phyloP scores from a whole-genome alignment of 2,329 filamentous ascomycete genomes.

The Chaetomium globosum region DNA sequence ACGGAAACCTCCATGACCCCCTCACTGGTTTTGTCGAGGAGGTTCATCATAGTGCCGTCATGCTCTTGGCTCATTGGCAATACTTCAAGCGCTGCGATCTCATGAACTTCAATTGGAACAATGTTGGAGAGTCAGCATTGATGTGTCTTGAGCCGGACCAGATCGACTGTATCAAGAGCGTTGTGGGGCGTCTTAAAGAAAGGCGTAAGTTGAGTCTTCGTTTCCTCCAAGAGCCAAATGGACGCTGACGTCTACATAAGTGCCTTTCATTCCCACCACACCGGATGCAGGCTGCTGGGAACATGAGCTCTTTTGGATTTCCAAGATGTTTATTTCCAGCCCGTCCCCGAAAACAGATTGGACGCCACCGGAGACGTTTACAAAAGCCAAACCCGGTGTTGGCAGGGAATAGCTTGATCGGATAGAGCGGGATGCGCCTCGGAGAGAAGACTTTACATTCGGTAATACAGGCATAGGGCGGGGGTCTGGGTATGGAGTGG shows the following conservation, averaged over 20 bases:
- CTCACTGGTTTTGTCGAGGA: slow-evolving; percentile 48
- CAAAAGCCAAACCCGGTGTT: slow-evolving; percentile 28
- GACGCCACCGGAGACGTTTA: slow-evolving; percentile 31
- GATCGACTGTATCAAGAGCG: slow-evolving; percentile 36
- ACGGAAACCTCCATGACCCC: slow-evolving; percentile 39
- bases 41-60: slow-evolving; percentile 51
- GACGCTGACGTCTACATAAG: slow-evolving; percentile 9
- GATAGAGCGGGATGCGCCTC: not conserved
- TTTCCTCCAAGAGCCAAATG: not conserved
- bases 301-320: slow-evolving; percentile 35
- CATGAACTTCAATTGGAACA: slow-evolving; percentile 37
- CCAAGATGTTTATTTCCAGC: slow-evolving; percentile 32
- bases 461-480: not conserved
- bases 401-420: slow-evolving; percentile 16
- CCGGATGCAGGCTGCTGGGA: slow-evolving; percentile 36
- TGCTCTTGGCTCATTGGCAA: slow-evolving; percentile 54
- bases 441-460: not conserved
- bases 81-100: slow-evolving; percentile 51
- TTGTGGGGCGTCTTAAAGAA: slow-evolving; percentile 20
- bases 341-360: slow-evolving; percentile 21
- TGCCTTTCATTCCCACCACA: slow-evolving; percentile 27
- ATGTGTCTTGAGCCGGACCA: slow-evolving; percentile 42
- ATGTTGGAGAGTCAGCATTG: slow-evolving; percentile 39
- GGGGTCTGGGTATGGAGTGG: not conserved
- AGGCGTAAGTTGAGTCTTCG: slow-evolving; percentile 17